Conservation (phyloP, 768 basidiomycete species). For the Flagelloscypha sp. region DNA sequence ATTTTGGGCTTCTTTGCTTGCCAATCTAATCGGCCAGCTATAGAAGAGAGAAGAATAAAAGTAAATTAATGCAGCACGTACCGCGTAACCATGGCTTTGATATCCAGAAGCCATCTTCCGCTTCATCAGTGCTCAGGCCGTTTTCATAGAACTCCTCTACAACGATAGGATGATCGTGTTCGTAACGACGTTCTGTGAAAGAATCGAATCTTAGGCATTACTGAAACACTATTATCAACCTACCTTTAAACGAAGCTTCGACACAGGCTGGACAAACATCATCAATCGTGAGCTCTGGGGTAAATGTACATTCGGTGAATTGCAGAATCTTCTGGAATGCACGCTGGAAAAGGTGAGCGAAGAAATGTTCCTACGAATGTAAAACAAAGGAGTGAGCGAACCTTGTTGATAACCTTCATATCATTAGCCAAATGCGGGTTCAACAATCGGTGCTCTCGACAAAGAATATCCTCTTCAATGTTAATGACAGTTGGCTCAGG, state of each 20-base stretch:
- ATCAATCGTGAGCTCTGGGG: slow-evolving; percentile 35
- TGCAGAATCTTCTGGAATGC: slow-evolving; percentile 34
- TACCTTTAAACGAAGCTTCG: slow-evolving; percentile 48
- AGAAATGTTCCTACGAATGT: not conserved
- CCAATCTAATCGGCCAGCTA: slow-evolving; percentile 55
- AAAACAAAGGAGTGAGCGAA: slow-evolving; percentile 17
- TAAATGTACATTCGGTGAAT: slow-evolving; percentile 39
- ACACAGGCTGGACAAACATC: slow-evolving; percentile 63
- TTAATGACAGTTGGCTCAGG: slow-evolving; percentile 1
- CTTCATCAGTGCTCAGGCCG: slow-evolving; percentile 33
- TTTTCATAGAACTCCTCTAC: slow-evolving; percentile 55
- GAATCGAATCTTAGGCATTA: not conserved
- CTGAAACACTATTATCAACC: slow-evolving; percentile 5
- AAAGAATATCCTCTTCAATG: too few relatives aligned
- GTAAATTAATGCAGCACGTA: slow-evolving; percentile 18
- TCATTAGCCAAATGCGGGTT: too few relatives aligned
- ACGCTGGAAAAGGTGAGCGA: slow-evolving; percentile 22
- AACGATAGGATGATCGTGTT: slow-evolving; percentile 55
- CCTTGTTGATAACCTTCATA: slow-evolving; percentile 64
- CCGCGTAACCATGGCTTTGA: slow-evolving; percentile 78
- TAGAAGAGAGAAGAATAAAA: slow-evolving; percentile 3
- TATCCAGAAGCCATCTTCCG: slow-evolving; percentile 56
- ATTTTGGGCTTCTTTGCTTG: slow-evolving; percentile 62
- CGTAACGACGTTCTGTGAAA: slow-evolving; percentile 56
- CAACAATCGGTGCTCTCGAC: too few relatives aligned